Base-by-base conservation (phyloP, 805 yeast species). In the Teunomyces stri region DNA sequence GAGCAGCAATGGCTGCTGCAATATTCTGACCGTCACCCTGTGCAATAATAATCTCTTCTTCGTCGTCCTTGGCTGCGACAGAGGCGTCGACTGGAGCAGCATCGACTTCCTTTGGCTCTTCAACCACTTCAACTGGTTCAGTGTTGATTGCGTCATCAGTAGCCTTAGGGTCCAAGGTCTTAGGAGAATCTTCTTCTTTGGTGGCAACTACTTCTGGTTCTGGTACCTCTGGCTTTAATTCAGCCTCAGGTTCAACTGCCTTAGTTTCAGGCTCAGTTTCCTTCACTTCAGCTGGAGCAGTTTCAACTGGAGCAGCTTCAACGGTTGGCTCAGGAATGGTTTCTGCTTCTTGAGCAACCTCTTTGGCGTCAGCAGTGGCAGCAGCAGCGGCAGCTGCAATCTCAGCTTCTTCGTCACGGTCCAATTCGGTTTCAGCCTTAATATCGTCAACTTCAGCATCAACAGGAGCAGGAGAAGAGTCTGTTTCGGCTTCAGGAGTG, bases 21-120 rank as follows among this genome's bases (percentile, higher is more conserved):
- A 68, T 59, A 28, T 64, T 68, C 37, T 51, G 48, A 39, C 60
- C 57, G 3, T 59, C 60, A 22, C 75, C 76, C 43, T 65, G 67
- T n/a, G 75, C 72, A 42, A 70, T 60, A 43, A 72, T 61, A 43
- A 72, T 69, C 51, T 69, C 74, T 47, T 70, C 76, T 16, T 60
- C 69, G 3, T 50, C 64, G 35, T 45, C 44, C 18, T 45, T 45
- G 21, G 50, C 22, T 6, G 25, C 25, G 21, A 15, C 49, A 12
- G 50, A 50, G 15, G 43, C 47, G 21, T 45, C 38, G 27, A 41
- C 52, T 15, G 44, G 54, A 43, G 52, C 54, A 20, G 28, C 46
- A 12, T 30, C 46, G 13, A 34, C 47, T 11, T 29, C 50, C 21
- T 49, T 46, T 20, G 51, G 39, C 15, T 29, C 50, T 12, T 33